Percentiles rank a stretch among this genome's conserved stretches.
These are phyloP conservation scores for Aspergillus transmontanensis DNA, from an alignment of 2,329 filamentous ascomycete species.

Conservation along the genomic window DNA sequence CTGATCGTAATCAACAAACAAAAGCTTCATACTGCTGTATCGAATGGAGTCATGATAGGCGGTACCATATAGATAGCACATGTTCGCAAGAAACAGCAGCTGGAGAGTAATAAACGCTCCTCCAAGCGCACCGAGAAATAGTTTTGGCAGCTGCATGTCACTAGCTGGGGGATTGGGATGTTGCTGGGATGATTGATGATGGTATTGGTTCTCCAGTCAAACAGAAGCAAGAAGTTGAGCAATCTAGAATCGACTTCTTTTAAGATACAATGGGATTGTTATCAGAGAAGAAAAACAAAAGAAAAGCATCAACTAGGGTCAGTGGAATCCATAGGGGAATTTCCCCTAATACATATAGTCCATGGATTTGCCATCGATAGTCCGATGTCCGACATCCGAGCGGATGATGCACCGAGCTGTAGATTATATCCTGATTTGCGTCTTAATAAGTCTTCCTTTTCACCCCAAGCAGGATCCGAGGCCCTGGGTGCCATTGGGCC, in stretches of 20 bases:
- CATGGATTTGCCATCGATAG: neutral
- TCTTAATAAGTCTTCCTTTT: neutral
- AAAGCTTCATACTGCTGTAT: too few relatives aligned
- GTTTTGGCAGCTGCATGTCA: neutral
- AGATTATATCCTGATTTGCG: neutral
- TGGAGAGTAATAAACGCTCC: constrained; percentile 35
- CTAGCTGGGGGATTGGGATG: neutral
- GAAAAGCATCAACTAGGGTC: neutral
- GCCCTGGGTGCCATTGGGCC: neutral
- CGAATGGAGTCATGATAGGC: too few relatives aligned
- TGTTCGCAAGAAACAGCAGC: constrained; percentile 9
- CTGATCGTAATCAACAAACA: too few relatives aligned
- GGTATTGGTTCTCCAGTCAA: too few relatives aligned
- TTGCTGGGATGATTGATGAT: neutral
- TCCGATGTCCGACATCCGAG: neutral
- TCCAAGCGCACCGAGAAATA: neutral
- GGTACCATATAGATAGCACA: too few relatives aligned
- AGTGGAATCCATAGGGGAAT: neutral
- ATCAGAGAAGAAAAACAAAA: neutral
- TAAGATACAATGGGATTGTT: neutral
- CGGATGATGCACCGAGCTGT: neutral
- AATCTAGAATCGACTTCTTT: neutral
- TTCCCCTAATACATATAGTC: neutral
- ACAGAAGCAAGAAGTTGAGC: too few relatives aligned
- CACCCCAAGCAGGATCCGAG: neutral